These are phyloP conservation scores for Chlorella sp. DNA, from an alignment of 139 green algal species.

Conservation along the genomic window DNA sequence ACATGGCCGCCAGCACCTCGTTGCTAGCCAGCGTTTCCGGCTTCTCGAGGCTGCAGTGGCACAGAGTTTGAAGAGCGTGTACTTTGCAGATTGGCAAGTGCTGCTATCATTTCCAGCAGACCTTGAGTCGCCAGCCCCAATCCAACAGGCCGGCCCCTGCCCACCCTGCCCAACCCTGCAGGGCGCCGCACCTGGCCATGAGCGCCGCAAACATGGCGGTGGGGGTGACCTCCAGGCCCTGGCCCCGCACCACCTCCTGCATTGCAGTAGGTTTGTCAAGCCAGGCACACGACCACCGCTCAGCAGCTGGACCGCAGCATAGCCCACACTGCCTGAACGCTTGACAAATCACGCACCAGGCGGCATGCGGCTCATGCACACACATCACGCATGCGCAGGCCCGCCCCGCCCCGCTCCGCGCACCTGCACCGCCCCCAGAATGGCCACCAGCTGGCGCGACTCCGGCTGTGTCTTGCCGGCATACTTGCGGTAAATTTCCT, in stretches of 20 bases:
- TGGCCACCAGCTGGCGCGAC: conserved; percentile 71
- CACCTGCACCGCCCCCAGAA: conserved; percentile 64
- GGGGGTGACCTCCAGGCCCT: conserved; percentile 72
- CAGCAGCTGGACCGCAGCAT: no score
- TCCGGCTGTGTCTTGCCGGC: conserved; percentile 73
- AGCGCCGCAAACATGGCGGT: conserved; percentile 85
- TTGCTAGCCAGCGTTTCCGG: conserved; percentile 45
- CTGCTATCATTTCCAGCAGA: no score
- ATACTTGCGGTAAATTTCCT: conserved; percentile 66
- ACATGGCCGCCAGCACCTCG: conserved; percentile 73
- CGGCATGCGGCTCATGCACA: no score
- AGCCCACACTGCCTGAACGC: no score
- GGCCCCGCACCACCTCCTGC: conserved; percentile 65
- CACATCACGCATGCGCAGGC: no score
- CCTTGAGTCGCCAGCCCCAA: no score
- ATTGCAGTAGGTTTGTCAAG: no score
- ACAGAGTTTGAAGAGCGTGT: not conserved
- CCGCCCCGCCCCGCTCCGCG: no score
- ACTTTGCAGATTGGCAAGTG: not conserved
- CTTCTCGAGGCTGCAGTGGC: not conserved
- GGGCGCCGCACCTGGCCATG: conserved; percentile 63
- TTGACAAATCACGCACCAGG: no score
- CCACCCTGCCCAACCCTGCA: not conserved
- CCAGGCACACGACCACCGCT: no score
- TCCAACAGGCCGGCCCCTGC: no score